These are phyloP conservation scores for Atalantia buxifolia DNA, from an alignment of 345 rosid species.

Conservation along the genomic window DNA sequence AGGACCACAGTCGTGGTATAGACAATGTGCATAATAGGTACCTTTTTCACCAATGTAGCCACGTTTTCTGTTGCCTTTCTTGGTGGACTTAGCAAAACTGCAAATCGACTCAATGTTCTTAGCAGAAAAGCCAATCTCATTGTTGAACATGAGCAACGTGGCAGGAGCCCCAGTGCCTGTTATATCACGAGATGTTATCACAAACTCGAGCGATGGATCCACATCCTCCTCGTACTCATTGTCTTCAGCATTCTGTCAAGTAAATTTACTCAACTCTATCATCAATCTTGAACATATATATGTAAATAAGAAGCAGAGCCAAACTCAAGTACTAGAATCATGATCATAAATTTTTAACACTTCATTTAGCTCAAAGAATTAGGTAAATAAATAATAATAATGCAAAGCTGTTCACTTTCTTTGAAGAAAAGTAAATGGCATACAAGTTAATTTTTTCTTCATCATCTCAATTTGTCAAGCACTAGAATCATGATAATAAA, in stretches of 20 bases:
- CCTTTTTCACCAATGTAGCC: slow-evolving; percentile 90
- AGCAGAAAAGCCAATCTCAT: slow-evolving; percentile 60
- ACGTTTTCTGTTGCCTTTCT: slow-evolving; percentile 56
- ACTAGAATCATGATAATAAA: too few species aligned
- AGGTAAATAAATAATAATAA: too few species aligned
- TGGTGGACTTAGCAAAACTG: slow-evolving; percentile 64
- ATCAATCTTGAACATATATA: not conserved
- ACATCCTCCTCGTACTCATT: slow-evolving; percentile 58
- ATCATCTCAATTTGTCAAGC: too few species aligned
- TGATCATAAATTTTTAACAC: not conserved
- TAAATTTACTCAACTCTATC: not conserved
- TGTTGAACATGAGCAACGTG: slow-evolving; percentile 61
- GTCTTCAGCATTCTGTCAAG: slow-evolving; percentile 64
- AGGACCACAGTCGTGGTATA: not conserved
- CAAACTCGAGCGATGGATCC: slow-evolving; percentile 73
- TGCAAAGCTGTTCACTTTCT: too few species aligned
- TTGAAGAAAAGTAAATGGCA: too few species aligned
- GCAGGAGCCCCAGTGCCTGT: slow-evolving; percentile 66
- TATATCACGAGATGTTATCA: slow-evolving; percentile 65
- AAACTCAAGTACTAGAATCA: not conserved
- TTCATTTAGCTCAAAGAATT: too few species aligned
- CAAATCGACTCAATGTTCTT: slow-evolving; percentile 65
- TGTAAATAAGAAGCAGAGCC: not conserved
- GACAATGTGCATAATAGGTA: not conserved
- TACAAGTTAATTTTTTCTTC: too few species aligned